These are phyloP conservation scores for Saccharum hybrid DNA, from an alignment of 202 grass and related monocot species.

Conservation along the genomic window DNA sequence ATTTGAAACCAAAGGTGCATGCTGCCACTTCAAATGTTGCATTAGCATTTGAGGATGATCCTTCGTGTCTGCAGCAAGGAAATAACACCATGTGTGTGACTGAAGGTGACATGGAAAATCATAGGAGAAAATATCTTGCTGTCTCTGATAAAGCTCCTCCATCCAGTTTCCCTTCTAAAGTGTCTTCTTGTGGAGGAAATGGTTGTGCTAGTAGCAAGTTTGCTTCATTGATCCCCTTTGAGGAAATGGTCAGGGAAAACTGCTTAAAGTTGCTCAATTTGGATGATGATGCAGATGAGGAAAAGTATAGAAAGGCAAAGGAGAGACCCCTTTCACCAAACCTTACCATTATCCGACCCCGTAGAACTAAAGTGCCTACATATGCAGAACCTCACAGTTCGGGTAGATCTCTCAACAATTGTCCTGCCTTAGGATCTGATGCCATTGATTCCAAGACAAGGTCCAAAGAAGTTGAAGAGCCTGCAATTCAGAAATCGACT, in stretches of 20 bases:
- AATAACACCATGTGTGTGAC: constrained; percentile 17
- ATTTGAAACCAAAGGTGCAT: constrained; percentile 24
- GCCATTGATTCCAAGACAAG: constrained; percentile 39
- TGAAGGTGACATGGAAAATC: constrained; percentile 37
- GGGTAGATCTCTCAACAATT: constrained; percentile 18
- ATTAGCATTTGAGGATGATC: constrained; percentile 28
- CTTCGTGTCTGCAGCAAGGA: constrained; percentile 44
- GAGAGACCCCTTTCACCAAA: constrained; percentile 74
- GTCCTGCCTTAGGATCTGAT: constrained; percentile 44
- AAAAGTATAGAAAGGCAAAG: constrained; percentile 70
- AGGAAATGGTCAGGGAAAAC: constrained; percentile 59
- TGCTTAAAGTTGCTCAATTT: constrained; percentile 80
- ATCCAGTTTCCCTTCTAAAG: constrained; percentile 40
- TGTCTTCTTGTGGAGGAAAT: constrained; percentile 48
- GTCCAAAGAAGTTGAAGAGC: constrained; percentile 40
- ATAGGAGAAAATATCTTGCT: constrained; percentile 33
- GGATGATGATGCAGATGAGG: constrained; percentile 74
- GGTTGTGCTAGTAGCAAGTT: constrained; percentile 31
- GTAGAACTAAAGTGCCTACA: constrained; percentile 25
- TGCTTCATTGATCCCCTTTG: constrained; percentile 58
- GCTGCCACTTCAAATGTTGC: constrained; percentile 28
- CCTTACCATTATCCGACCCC: constrained; percentile 54
- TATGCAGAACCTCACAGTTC: constrained; percentile 39
- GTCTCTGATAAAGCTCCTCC: constrained; percentile 37
- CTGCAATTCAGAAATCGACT: constrained; percentile 35